These are phyloP conservation scores for Leccinellum luteum DNA, from an alignment of 768 basidiomycete species.

Conservation along the genomic window DNA sequence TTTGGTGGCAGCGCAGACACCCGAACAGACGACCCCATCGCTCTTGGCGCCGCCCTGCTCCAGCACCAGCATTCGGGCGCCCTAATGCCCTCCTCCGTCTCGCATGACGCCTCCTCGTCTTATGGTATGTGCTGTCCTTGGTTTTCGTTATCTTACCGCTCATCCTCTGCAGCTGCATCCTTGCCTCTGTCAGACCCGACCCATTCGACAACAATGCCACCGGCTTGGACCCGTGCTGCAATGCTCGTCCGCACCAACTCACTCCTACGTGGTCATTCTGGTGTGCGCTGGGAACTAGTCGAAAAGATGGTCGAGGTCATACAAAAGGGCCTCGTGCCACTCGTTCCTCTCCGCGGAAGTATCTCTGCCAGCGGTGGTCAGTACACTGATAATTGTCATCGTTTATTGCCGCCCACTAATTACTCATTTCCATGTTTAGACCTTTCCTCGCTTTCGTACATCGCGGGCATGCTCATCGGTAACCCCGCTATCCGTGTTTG, in stretches of 20 bases:
- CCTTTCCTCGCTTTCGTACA: constrained; percentile 77
- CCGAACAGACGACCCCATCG: constrained; percentile 67
- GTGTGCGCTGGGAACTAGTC: constrained; percentile 77
- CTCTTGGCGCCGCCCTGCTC: constrained; percentile 78
- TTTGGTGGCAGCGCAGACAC: constrained; percentile 91
- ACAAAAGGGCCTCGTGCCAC: constrained; percentile 65
- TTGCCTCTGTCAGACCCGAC: constrained; percentile 73
- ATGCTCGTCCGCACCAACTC: constrained; percentile 88
- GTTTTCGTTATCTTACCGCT: not conserved
- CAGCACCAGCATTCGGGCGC: constrained; percentile 82
- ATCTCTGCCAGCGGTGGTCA: constrained; percentile 81
- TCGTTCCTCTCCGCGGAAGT: constrained; percentile 81
- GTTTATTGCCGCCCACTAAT: constrained; percentile 3
- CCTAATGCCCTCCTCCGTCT: constrained; percentile 50
- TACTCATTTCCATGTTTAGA: constrained; percentile 38
- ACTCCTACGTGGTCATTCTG: constrained; percentile 84
- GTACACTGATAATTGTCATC: constrained; percentile 3
- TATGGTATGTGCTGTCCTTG: constrained; percentile 2
- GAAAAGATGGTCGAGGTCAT: constrained; percentile 76
- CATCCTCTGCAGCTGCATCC: constrained; percentile 10
- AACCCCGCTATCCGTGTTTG: constrained; percentile 79
- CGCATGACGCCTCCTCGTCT: not conserved
- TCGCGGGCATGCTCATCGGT: constrained; percentile 77
- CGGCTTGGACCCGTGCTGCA: constrained; percentile 84
- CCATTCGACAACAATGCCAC: constrained; percentile 72